Evolutionary conservation across 805 yeast genomes (phyloP).

Genomic region (Starmerella vaccinii): DNA sequence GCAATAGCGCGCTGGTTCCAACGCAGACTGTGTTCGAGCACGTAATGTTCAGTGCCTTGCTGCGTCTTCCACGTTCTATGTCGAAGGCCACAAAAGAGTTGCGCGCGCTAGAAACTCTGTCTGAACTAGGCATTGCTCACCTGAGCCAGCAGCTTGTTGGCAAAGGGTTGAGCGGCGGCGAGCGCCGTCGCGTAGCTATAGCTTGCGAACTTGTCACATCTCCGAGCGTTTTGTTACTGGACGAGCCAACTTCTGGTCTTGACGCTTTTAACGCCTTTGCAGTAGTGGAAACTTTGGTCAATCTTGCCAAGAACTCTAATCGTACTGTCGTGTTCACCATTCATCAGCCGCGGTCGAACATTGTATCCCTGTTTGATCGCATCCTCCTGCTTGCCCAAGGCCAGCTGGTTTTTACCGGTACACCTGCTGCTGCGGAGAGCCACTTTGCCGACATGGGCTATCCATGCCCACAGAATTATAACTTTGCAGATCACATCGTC

Average conservation of each 20-base stretch:
- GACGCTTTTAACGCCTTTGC: conserved; percentile 90
- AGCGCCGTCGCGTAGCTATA: conserved; percentile 80
- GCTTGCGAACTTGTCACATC: conserved; percentile 89
- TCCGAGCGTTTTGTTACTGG: conserved; percentile 71
- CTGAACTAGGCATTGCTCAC: conserved; percentile 70
- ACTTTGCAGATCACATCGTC: conserved; percentile 85
- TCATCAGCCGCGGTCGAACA: conserved; percentile 94
- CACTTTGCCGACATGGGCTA: conserved; percentile 69
- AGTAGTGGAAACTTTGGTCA: conserved; percentile 74
- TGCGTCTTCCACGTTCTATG: conserved; percentile 78
- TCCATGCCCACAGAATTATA: conserved; percentile 78
- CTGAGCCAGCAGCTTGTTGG: conserved; percentile 84
- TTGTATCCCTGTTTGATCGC: conserved; percentile 81
- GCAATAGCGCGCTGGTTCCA: conserved; percentile 75
- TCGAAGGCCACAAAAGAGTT: conserved; percentile 58
- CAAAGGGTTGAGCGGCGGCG: conserved; percentile 90
- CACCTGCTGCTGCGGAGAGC: conserved; percentile 60
- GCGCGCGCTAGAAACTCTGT: conserved; percentile 73
- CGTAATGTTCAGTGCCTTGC: conserved; percentile 78
- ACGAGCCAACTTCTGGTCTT: conserved; percentile 92
- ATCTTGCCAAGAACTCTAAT: conserved; percentile 66
- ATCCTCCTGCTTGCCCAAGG: conserved; percentile 76
- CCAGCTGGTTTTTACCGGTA: conserved; percentile 76
- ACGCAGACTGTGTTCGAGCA: conserved; percentile 95
- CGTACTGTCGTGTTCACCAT: conserved; percentile 88